phyloP scores from a whole-genome alignment of 768 basidiomycete species.

The Boletales sp. region DNA sequence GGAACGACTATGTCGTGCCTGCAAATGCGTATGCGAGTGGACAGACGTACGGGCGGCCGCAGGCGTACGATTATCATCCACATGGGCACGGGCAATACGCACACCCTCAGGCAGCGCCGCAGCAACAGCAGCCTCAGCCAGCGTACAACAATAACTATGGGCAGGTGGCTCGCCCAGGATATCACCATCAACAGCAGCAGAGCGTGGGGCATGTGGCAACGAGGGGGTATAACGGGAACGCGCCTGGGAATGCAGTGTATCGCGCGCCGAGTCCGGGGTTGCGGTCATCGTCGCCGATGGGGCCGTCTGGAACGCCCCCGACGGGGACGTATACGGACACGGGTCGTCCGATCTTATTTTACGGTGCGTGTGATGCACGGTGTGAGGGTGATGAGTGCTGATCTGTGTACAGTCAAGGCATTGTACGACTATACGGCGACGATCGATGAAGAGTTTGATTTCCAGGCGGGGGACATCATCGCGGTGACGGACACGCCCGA shows the following conservation, averaged over 20 bases:
- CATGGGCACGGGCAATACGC: too few relatives aligned
- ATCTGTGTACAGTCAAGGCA: slow-evolving; percentile 64
- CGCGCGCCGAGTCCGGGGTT: slow-evolving; percentile 41
- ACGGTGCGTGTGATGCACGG: slow-evolving; percentile 53
- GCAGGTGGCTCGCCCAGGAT: not conserved
- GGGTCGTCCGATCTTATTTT: slow-evolving; percentile 81
- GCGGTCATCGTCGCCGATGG: slow-evolving; percentile 49
- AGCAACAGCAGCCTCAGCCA: not conserved
- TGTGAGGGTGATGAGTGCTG: not conserved
- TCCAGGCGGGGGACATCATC: slow-evolving; percentile 93
- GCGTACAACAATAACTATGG: not conserved
- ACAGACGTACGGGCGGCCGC: slow-evolving; percentile 17
- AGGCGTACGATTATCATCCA: not conserved
- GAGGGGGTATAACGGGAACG: slow-evolving; percentile 32
- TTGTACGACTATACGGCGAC: slow-evolving; percentile 83
- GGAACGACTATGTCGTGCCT: slow-evolving; percentile 18
- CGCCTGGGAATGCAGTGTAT: slow-evolving; percentile 27
- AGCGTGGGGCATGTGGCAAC: slow-evolving; percentile 29
- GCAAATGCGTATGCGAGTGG: slow-evolving; percentile 8
- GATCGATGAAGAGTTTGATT: slow-evolving; percentile 93
- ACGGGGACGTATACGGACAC: slow-evolving; percentile 80
- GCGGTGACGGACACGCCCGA: slow-evolving; percentile 92
- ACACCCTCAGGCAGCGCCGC: too few relatives aligned
- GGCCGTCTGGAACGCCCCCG: slow-evolving; percentile 38
- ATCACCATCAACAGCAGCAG: slow-evolving; percentile 8